Base-by-base conservation (phyloP, 495 filamentous ascomycete species). In the Xylaria curta region DNA sequence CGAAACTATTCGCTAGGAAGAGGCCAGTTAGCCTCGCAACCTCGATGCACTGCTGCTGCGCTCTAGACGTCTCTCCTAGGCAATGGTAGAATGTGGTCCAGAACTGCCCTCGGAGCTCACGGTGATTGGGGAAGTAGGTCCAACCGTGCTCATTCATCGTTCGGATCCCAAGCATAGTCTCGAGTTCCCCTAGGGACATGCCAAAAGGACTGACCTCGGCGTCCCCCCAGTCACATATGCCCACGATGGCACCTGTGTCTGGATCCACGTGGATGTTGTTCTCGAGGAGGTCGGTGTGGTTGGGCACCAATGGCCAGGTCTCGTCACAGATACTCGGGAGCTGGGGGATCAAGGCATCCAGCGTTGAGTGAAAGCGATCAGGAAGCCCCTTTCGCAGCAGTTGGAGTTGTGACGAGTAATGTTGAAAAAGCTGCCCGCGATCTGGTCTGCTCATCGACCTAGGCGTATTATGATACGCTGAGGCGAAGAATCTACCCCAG, bases 251-350 rank as follows among this genome's bases (percentile, higher is more conserved):
- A 21, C 68, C 68, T 8, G 40, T 70, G 13, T 36, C 12, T 19
- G 46, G 38, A 15, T 64, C 58, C 3, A 70, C 68, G 26, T 70
- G 68, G 59, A 70, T 70, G 44, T 70, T 70, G 24, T 64, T 70
- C 68, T 70, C 68, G 6, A 70, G 42, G 17, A 70, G 68, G 19
- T 70, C 68, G 12, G 17, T 26, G 49, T 71, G 60, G 42, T 71
- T 53, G 17, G 44, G 68, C 42, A 54, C 68, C 26, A 65, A 10
- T 9, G 59, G 68, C 40, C 42, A 71, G 44, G 54, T 7, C 4
- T 33, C 12, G 1, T n/a, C 42, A 56, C 21, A 66, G 12, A 71
- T n/a, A 9, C n/a, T 26, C 17, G 58, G 60, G 47, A 71, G 59
- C 19, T 53, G 42, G n/a, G 26, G 44, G 26, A 51, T 51, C 26